phyloP scores from a whole-genome alignment of 768 basidiomycete genomes.

The Pisolithus albus region DNA sequence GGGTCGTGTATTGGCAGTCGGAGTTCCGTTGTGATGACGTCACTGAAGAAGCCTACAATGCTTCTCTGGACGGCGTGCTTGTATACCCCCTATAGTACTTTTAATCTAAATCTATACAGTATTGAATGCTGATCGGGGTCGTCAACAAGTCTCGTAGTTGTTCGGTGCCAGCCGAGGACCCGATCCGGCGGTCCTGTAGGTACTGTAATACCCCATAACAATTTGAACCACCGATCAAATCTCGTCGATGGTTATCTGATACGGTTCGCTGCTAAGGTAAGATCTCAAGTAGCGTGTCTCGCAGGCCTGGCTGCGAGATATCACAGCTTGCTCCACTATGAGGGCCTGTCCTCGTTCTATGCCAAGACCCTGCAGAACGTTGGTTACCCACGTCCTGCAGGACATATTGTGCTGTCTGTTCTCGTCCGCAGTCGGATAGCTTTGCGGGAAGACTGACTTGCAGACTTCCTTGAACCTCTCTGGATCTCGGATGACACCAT shows the following conservation, averaged over 20 bases:
- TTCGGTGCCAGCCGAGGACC: no score
- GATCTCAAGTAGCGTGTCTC: conserved; percentile 1
- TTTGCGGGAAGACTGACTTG: conserved; percentile 8
- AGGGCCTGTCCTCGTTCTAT: neutral
- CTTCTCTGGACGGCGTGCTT: conserved; percentile 4
- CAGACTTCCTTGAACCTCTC: conserved; percentile 9
- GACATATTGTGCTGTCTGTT: conserved; percentile 16
- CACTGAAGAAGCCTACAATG: conserved; percentile 7
- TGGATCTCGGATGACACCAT: neutral
- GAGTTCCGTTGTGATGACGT: conserved; percentile 1
- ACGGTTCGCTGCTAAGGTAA: neutral
- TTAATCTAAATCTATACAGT: neutral
- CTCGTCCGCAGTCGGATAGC: conserved; percentile 13
- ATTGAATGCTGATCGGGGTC: neutral
- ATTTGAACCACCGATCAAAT: neutral
- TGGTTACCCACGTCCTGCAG: conserved; percentile 17
- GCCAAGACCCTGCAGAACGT: conserved; percentile 14
- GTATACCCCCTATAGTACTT: conserved; percentile 4
- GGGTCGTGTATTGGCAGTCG: conserved; percentile 5
- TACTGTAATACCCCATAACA: neutral
- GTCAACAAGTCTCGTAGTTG: no score
- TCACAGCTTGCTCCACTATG: neutral
- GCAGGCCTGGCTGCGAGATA: conserved; percentile 1
- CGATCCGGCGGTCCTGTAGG: no score
- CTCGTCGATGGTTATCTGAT: neutral